Evolutionary conservation across 345 rosid species (phyloP), one percentile per base, ranked within the genome.

Genomic region (Populus tremula): DNA sequence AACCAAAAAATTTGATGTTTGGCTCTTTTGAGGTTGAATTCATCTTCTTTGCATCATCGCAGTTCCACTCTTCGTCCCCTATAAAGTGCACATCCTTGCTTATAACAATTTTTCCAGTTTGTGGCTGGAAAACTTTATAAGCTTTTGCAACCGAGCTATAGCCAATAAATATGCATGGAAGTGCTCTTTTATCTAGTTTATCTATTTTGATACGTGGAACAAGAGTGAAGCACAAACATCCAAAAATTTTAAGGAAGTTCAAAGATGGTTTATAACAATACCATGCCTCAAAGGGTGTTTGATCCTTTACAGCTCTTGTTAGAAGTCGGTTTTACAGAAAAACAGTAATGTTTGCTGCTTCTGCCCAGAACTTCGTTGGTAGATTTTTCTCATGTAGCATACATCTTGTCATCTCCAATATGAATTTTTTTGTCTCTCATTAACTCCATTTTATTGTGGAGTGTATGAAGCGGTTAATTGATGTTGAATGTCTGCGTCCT

Each of bases 341-440:
- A 0, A 41, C 12, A 0, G 0, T 0, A 8, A 0, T 41, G 12
- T 41, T 41, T 2, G 1, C 0, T 1, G 1, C 6, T 27, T 65
- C 23, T 9, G 0, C 7, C 38, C 1, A 65, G 0, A 65, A 29
- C 11, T 65, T 17, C 5, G 25, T 2, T 2, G 6, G 20, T 0
- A 21, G 8, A 6, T 9, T 33, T 8, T 20, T 61, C 8, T 5
- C 1, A 3, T 6, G 6, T 1, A 3, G 2, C 29, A 20, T 0
- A 6, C 31, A 59, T 5, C 27, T 6, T 20, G 3, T 0, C 27
- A 18, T 7, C 3, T 8, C n/a, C 12, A 65, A 31, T 1, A 65
- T 17, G 14, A 0, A 12, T 65, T 0, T 65, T 65, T 27, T 0
- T 29, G 16, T 14, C 69, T 65, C 21, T 31, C 20, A 65, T 0